Evolutionary conservation across 257 asterid species (phyloP).

Genomic region (Solanum infundibuliforme): DNA sequence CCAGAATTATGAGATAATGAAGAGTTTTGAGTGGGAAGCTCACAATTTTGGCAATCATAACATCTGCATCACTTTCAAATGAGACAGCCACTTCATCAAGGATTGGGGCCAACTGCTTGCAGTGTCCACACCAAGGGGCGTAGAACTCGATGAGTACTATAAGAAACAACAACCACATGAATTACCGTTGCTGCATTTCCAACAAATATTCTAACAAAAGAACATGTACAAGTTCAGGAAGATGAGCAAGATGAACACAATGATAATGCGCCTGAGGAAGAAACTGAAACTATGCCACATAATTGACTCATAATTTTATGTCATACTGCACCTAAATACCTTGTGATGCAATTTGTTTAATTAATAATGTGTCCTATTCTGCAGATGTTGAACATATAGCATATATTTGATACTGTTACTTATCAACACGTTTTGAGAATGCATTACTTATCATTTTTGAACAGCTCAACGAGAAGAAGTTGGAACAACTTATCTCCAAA

Average conservation of each 20-base stretch:
- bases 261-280: neutral
- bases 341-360: neutral
- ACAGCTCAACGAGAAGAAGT: neutral
- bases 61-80: constrained; percentile 53
- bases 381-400: neutral
- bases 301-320: neutral
- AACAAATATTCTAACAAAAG: neutral
- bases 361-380: neutral
- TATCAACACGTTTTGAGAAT: neutral
- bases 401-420: neutral
- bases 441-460: neutral
- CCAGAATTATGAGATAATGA: neutral
- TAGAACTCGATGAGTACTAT: constrained; percentile 77
- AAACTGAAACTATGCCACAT: neutral
- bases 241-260: neutral
- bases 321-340: neutral
- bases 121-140: constrained; percentile 98
- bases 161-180: neutral
- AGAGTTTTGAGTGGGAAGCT: constrained; percentile 10
- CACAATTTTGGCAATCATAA: constrained; percentile 73
- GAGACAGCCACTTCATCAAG: constrained; percentile 86
- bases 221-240: neutral
- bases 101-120: constrained; percentile 84
- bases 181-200: neutral
- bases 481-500: neutral